Evolutionary conservation across 345 rosid species (phyloP).

Genomic region (Camelina neglecta): DNA sequence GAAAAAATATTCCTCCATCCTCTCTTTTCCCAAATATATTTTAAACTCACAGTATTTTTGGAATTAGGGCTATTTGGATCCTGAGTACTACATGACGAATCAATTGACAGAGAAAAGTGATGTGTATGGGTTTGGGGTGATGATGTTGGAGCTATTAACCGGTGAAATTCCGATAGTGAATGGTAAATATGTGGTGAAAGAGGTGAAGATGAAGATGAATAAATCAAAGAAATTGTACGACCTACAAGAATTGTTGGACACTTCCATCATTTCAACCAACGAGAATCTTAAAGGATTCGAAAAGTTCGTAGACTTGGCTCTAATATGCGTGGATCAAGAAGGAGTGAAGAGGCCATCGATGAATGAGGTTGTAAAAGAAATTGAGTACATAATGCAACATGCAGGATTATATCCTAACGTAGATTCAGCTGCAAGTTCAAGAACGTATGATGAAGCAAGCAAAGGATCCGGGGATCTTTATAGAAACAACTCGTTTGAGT

Average conservation of each 20-base stretch:
- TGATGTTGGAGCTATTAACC: constrained; percentile 14
- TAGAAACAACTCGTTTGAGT: constrained; percentile 2
- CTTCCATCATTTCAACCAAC: background rate
- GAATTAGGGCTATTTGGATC: constrained; percentile 1
- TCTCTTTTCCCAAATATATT: background rate
- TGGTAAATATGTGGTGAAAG: background rate
- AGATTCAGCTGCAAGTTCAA: background rate
- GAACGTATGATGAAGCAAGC: background rate
- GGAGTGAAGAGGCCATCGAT: constrained; percentile 8
- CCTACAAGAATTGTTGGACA: background rate
- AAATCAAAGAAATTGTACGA: background rate
- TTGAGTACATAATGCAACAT: background rate
- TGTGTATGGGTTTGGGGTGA: constrained; percentile 18
- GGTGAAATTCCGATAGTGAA: background rate
- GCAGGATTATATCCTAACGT: background rate
- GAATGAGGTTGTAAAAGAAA: constrained; percentile 20
- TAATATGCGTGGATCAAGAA: background rate
- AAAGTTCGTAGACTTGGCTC: background rate
- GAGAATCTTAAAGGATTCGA: background rate
- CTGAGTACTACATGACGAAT: background rate
- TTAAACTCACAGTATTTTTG: background rate
- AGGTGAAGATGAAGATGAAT: constrained; percentile 2
- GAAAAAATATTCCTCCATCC: background rate
- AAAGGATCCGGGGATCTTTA: background rate
- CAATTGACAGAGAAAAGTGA: constrained; percentile 14